Base-by-base conservation (phyloP, 345 rosid genomes). In the Sonneratia caseolaris region DNA sequence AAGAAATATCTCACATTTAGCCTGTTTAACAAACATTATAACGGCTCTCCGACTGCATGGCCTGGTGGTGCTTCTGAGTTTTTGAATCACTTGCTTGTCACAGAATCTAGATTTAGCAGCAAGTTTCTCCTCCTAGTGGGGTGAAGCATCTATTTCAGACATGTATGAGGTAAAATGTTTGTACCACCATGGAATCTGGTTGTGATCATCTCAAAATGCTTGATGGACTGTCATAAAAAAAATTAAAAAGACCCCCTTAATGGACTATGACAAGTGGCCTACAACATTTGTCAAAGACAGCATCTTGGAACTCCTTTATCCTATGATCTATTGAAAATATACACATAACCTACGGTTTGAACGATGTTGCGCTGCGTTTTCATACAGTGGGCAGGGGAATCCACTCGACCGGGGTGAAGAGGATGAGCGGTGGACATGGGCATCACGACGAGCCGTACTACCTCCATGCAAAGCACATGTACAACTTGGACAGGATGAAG, bases 381-480 rank as follows among this genome's bases (percentile, higher is more conserved):
- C 10, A 5, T 51, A 40, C 78, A 84, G 87, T 75, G 68, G 76
- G 64, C 68, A 77, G 77, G 72, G 80, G 75, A 61, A 71, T 84
- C 73, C 95, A 86, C 79, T 86, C 91, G 13, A 89, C 88, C n/a
- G 90, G 90, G 68, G 85, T 84, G 82, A 89, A 89, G 83, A 82
- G 85, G 72, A 89, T 89, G 87, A 85, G 95, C 9, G 93, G 94
- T 75, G 91, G 83, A 57, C 91, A 86, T 75, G 86, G 84, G 53
- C 89, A 27, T 27, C 32, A 91, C 56, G 86, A 87, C 4, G 97
- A 94, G 71, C 93, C 90, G 38, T 87, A 62, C 80, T 95, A 92
- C 82, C 77, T 95, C 11, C 97, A 95, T 69, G 89, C 97, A 0
- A 91, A 95, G 84, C 97, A 92, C 85, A 92, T 95, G 99, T 95